Evolutionary conservation across 2,329 filamentous ascomycete genomes (phyloP), one percentile per base, ranked within the genome.

Genomic region (Monosporascus sp.): DNA sequence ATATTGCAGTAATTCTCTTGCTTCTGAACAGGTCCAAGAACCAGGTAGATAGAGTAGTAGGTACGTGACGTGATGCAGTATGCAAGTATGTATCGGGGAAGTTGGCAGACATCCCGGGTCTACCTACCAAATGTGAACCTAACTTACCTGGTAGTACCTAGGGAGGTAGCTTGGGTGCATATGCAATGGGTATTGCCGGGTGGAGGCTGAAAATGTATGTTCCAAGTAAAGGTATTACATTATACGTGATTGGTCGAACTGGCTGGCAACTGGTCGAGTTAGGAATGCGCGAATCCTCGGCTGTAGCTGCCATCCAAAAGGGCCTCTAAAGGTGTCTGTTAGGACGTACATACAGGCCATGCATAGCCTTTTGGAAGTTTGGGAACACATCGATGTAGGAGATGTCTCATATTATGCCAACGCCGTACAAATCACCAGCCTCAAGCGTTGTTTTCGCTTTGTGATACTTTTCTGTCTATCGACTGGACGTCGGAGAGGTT

Each of bases 261-360:
- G 53, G 47, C 55, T 52, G 54, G 54, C 52, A 57, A 53, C 52
- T 41, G 48, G 26, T 54, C 58, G 38, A 52, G 55, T 58, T 58
- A 58, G 62, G 63, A 65, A 65, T 64, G 62, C 51, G 38, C 20
- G 20, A 28, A 28, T 46, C 26, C 51, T n/a, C 20, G 49, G 37
- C 17, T 5, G 55, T 53, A 49, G 38, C 51, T 60, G 51, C 52
- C 38, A 53, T 53, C 51, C 51, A 50, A 46, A 48, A 48, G 35
- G 40, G 6, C 18, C 18, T 20, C 11, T 15, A 43, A 14, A 14
- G 18, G 18, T 28, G 26, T 31, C 40, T 22, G n/a, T 22, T 7
- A 20, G 40, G 1, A 22, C 8, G 17, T 20, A 18, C 22, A 18
- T 40, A 18, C 18, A 18, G 38, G 7, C 18, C 17, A 40, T 40